These are phyloP conservation scores for Lachancea mirantina DNA, from an alignment of 805 yeast genomes.

Conservation along the genomic window DNA sequence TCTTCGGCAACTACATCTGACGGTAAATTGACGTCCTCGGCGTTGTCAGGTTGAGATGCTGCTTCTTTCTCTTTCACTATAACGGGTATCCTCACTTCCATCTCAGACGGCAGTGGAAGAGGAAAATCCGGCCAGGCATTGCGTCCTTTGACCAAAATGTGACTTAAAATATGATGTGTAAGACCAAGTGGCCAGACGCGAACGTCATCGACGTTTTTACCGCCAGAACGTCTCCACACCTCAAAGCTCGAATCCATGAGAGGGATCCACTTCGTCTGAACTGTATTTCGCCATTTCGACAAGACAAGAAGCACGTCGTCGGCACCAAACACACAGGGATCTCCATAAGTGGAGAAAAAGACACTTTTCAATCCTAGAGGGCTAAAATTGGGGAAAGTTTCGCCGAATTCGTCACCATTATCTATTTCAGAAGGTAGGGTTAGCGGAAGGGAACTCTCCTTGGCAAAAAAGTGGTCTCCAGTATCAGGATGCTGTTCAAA, in stretches of 20 bases:
- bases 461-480: conserved; percentile 33
- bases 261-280: conserved; percentile 85
- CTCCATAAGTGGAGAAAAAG: conserved; percentile 85
- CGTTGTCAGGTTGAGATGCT: conserved; percentile 17
- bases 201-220: conserved; percentile 42
- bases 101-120: conserved; percentile 72
- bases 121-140: conserved; percentile 72
- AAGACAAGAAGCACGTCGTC: conserved; percentile 67
- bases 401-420: conserved; percentile 30
- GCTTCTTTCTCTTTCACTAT: conserved; percentile 27
- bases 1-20: conserved; percentile 47
- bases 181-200: conserved; percentile 86
- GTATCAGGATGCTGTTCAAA: conserved; percentile 22
- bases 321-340: conserved; percentile 81
- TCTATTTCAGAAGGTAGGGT: conserved; percentile 16
- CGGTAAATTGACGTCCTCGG: conserved; percentile 25
- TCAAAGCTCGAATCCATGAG: conserved; percentile 48
- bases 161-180: conserved; percentile 59
- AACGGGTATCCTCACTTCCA: conserved; percentile 65
- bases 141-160: conserved; percentile 66
- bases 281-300: conserved; percentile 67
- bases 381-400: conserved; percentile 19
- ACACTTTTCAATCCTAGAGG: conserved; percentile 46
- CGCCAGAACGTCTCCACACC: conserved; percentile 45
- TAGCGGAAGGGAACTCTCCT: conserved; percentile 42